These are phyloP conservation scores for Fulvia fulva DNA, from an alignment of 2,329 filamentous ascomycete species.

Conservation along the genomic window DNA sequence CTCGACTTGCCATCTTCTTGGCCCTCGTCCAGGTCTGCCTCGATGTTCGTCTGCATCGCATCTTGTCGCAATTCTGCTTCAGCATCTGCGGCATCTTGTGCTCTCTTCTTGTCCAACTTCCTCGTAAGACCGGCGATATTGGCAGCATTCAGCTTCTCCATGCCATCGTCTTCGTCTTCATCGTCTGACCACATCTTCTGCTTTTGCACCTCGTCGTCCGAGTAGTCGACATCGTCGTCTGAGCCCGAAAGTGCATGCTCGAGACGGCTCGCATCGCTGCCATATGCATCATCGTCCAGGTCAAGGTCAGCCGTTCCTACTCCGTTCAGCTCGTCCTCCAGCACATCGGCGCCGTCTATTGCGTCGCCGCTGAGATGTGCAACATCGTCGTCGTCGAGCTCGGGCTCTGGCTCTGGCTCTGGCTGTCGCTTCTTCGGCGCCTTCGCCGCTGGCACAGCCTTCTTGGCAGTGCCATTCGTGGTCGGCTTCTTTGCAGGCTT, in stretches of 20 bases:
- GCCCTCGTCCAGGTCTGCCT: conserved; percentile 60
- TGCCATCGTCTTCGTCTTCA: conserved; percentile 71
- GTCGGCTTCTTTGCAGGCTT: conserved; percentile 38
- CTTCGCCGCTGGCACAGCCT: conserved; percentile 11
- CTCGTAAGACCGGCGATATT: conserved; percentile 91
- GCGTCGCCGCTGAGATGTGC: conserved; percentile 28
- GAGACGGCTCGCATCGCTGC: conserved; percentile 32
- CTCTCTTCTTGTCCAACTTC: conserved; percentile 74
- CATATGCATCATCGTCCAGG: conserved; percentile 31
- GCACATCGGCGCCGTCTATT: conserved; percentile 38
- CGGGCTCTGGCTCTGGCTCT: conserved; percentile 22
- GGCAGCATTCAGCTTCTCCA: conserved; percentile 87
- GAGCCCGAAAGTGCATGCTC: conserved; percentile 37
- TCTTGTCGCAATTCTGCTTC: conserved; percentile 81
- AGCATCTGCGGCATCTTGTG: conserved; percentile 75
- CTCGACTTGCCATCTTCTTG: conserved; percentile 55
- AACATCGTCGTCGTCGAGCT: conserved; percentile 26
- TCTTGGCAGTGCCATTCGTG: conserved; percentile 32
- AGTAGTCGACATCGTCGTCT: conserved; percentile 55
- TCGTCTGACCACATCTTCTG: conserved; percentile 87
- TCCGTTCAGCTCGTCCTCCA: conserved; percentile 47
- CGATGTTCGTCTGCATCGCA: conserved; percentile 90
- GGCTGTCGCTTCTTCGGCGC: conserved; percentile 34
- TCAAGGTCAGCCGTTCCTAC: conserved; percentile 29
- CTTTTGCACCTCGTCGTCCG: conserved; percentile 55